These are phyloP conservation scores for Pseudozyma sp. DNA, from an alignment of 1,284 basidiomycete species.

Conservation along the genomic window DNA sequence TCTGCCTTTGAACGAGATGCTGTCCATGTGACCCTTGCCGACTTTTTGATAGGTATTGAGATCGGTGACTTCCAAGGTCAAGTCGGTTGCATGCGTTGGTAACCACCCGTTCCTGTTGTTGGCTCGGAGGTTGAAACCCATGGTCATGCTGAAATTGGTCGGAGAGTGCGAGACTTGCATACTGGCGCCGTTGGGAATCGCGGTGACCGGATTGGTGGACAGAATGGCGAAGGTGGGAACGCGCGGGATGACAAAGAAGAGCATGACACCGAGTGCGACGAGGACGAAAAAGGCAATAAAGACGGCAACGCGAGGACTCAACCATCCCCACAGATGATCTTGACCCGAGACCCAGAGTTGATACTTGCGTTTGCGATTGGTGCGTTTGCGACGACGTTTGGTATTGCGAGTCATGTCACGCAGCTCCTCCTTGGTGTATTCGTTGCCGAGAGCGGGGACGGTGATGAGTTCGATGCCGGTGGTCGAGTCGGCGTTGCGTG, in stretches of 20 bases:
- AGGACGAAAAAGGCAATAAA: conserved; percentile 53
- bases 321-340: conserved; percentile 55
- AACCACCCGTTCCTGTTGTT: conserved; percentile 53
- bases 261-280: conserved; percentile 37
- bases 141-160: conserved; percentile 58
- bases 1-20: conserved; percentile 24
- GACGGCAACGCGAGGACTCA: conserved; percentile 51
- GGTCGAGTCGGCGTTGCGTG: conserved; percentile 39
- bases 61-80: conserved; percentile 51
- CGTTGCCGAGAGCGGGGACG: conserved; percentile 61
- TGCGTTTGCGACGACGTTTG: conserved; percentile 37
- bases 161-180: conserved; percentile 52
- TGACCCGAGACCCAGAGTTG: conserved; percentile 53
- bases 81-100: conserved; percentile 26
- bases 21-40: conserved; percentile 41
- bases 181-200: conserved; percentile 52
- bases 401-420: conserved; percentile 44
- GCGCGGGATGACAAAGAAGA: conserved; percentile 64
- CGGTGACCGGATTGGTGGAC: conserved; percentile 43
- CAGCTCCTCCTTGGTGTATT: conserved; percentile 59
- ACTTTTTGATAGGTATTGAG: conserved; percentile 41
- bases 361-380: conserved; percentile 23
- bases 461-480: conserved; percentile 64
- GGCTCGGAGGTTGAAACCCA: conserved; percentile 59
- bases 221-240: conserved; percentile 57